phyloP scores from a whole-genome alignment of 805 yeast species.

The Wickerhamia fluorescens region DNA sequence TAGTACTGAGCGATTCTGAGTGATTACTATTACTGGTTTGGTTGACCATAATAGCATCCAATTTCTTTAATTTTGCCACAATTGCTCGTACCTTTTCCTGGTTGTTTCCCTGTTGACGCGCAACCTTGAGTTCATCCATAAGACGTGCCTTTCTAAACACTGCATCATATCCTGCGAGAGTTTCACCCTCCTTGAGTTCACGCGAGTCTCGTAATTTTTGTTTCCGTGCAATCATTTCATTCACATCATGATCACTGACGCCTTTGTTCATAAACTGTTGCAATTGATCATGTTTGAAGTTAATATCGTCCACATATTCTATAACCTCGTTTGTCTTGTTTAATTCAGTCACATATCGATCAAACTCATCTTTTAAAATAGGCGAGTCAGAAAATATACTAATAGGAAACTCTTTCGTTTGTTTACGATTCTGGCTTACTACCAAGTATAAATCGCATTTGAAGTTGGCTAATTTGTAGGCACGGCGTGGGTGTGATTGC shows the following conservation, averaged over 20 bases:
- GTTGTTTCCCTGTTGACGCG: conserved; percentile 49
- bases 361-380: conserved; percentile 65
- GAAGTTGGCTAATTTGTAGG: conserved; percentile 36
- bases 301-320: conserved; percentile 60
- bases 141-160: conserved; percentile 69
- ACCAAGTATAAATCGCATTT: conserved; percentile 49
- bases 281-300: conserved; percentile 57
- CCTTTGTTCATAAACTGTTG: conserved; percentile 56
- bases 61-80: conserved; percentile 31
- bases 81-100: conserved; percentile 19
- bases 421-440: conserved; percentile 76
- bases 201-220: conserved; percentile 47
- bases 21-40: conserved; percentile 29
- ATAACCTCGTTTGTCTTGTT: conserved; percentile 47
- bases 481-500: conserved; percentile 33
- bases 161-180: conserved; percentile 44
- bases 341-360: conserved; percentile 56
- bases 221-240: conserved; percentile 70
- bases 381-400: conserved; percentile 73
- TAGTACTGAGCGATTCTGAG: conserved; percentile 36
- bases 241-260: conserved; percentile 66
- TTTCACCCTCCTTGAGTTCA: conserved; percentile 29
- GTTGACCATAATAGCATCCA: conserved; percentile 42
- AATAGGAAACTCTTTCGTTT: conserved; percentile 69
- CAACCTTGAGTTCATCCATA: conserved; percentile 69